Evolutionary conservation across 805 yeast species (phyloP), one percentile per base, ranked within the genome.

Genomic region (Ogataea kodamae): DNA sequence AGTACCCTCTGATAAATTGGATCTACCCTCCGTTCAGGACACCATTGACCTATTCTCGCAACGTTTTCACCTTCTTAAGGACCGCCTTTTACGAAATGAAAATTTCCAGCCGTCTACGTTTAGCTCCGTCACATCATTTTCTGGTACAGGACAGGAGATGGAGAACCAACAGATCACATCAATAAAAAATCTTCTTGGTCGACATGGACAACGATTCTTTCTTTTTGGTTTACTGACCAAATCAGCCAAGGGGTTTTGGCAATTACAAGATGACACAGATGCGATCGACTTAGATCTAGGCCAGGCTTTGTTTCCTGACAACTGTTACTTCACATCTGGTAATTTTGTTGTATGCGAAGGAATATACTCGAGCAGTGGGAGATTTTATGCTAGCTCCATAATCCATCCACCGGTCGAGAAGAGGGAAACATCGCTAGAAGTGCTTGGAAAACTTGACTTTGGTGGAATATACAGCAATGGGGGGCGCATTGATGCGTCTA

Each of bases 351-450:
- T 90, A 2, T 81, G 83, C 33, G 95, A 87, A 51, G 99, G 99
- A 11, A 76, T 85, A 11, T 86, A 87, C 53, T 76, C 79, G 10
- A 78, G 80, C 3, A 72, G 76, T 11, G 76, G 79, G 2, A 77
- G 72, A 29, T 88, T 92, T 52, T 77, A 81, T 45, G 94, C 82
- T 1, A 70, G 82, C 18, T 72, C 81, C 4, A 68, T 92, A 31
- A 81, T 83, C 3, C 96, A 87, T 40, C 97, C 98, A 3, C 88
- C 92, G 0, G 81, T 87, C 3, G 99, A 92, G 54, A 67, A 73
- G 43, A 67, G 97, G 39, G 78, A 70, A 6, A 57, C 52, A 0
- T 69, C 94, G 1, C 51, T 78, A 36, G 89, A 82, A 16, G 79
- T 81, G 1, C 78, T 78, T 40, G 97, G 96, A 1, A 72, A 81